phyloP scores from a whole-genome alignment of 257 asterid genomes.

The Solanum tacnaense region DNA sequence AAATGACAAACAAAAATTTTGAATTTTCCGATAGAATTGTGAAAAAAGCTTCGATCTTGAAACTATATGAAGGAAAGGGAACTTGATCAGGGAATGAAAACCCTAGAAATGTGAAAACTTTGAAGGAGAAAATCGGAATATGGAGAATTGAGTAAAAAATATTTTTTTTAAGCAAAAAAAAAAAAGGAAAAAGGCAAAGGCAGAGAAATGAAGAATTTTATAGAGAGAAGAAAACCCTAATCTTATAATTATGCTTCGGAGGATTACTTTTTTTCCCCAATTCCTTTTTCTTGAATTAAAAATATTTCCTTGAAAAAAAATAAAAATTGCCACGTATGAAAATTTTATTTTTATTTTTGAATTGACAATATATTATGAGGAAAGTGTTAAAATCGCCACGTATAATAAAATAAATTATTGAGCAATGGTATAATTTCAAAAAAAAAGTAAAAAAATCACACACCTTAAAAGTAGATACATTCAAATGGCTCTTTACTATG shows the following conservation, averaged over 20 bases:
- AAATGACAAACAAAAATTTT: not conserved
- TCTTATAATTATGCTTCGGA: not conserved
- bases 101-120: not conserved
- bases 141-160: not conserved
- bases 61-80: not conserved
- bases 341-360: not conserved
- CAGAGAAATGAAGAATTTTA: not conserved
- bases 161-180: not conserved
- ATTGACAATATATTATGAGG: not conserved
- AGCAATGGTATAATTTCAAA: not conserved
- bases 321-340: not conserved
- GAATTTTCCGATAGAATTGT: not conserved
- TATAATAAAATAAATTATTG: not conserved
- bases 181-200: not conserved
- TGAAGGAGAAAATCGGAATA: not conserved
- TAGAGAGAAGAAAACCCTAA: slow-evolving; percentile 5
- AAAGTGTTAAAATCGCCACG: not conserved
- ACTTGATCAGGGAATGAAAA: not conserved
- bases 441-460: not conserved
- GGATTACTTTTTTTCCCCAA: not conserved
- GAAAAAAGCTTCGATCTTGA: not conserved
- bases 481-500: not conserved
- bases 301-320: not conserved
- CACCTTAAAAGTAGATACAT: not conserved
- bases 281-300: not conserved